Conservation (phyloP, 495 filamentous ascomycete species). For the Alectoria sarmentosa region DNA sequence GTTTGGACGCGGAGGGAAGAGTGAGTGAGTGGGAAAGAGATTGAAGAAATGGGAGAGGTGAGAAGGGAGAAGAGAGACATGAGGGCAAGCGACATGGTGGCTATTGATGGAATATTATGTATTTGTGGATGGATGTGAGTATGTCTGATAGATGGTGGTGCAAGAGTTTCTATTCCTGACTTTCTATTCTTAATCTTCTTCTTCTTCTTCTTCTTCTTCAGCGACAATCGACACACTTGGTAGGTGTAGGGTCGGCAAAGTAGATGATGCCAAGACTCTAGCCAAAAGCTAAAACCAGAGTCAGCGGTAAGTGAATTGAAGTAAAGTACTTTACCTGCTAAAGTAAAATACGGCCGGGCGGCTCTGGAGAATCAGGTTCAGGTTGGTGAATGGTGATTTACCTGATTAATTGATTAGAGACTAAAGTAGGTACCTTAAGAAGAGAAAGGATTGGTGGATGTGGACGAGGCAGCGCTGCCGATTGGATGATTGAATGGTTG, state of each 20-base stretch:
- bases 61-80: slow-evolving; percentile 5
- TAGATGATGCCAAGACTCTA: too few species aligned
- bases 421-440: too few species aligned
- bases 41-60: neutral
- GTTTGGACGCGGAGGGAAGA: neutral
- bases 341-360: slow-evolving; percentile 6
- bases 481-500: neutral
- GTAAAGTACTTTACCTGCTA: neutral
- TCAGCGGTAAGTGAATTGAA: slow-evolving; percentile 13
- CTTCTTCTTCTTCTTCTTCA: slow-evolving; percentile 13
- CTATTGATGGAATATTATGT: slow-evolving; percentile 10
- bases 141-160: too few species aligned
- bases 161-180: too few species aligned
- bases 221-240: neutral
- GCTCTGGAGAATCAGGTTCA: neutral
- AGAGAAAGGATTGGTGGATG: too few species aligned
- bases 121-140: neutral
- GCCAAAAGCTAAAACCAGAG: slow-evolving; percentile 14
- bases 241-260: too few species aligned
- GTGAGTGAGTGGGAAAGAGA: neutral
- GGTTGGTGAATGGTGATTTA: too few species aligned
- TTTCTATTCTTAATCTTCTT: slow-evolving; percentile 1
- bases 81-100: neutral
- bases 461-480: neutral
- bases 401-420: too few species aligned